Evolutionary conservation across 1,284 basidiomycete genomes (phyloP).

Genomic region (Fomitopsis palustris): DNA sequence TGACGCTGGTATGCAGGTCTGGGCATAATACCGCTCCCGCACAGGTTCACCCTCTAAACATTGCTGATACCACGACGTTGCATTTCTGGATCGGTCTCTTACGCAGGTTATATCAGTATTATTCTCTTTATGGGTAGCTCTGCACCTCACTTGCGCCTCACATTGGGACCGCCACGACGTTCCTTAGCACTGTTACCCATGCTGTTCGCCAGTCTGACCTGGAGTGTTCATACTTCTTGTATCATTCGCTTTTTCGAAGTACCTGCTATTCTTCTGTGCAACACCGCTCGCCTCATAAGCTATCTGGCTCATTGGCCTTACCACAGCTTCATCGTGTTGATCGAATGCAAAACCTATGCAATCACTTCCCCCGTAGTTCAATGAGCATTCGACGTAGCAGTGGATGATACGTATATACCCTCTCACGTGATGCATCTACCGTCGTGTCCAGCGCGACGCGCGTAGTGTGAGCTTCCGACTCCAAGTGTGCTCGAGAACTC

Average conservation of each 20-base stretch:
- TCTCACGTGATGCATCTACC: background rate
- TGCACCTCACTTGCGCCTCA: conserved; percentile 17
- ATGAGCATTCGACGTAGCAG: too few species aligned
- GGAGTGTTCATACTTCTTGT: conserved; percentile 31
- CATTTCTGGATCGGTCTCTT: conserved; percentile 14
- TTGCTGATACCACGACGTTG: conserved; percentile 24
- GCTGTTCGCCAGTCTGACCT: conserved; percentile 25
- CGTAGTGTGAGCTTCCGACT: background rate
- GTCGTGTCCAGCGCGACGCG: background rate
- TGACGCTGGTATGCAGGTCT: conserved; percentile 31
- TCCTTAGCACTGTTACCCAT: conserved; percentile 50
- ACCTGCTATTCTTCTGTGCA: conserved; percentile 12
- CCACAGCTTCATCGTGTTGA: conserved; percentile 10
- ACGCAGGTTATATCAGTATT: conserved; percentile 16
- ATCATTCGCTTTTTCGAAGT: conserved; percentile 30
- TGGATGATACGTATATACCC: background rate
- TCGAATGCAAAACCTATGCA: conserved; percentile 18
- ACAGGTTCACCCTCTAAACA: conserved; percentile 13
- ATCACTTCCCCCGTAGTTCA: background rate
- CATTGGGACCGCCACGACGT: conserved; percentile 40
- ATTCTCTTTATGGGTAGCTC: conserved; percentile 36
- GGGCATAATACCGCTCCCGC: conserved; percentile 34
- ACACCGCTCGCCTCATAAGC: conserved; percentile 14
- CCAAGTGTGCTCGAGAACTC: background rate
- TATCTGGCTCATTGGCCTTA: conserved; percentile 11